Evolutionary conservation across 2,329 filamentous ascomycete species (phyloP), one percentile per base, ranked within the genome.

Genomic region (Sporothrix sp.): DNA sequence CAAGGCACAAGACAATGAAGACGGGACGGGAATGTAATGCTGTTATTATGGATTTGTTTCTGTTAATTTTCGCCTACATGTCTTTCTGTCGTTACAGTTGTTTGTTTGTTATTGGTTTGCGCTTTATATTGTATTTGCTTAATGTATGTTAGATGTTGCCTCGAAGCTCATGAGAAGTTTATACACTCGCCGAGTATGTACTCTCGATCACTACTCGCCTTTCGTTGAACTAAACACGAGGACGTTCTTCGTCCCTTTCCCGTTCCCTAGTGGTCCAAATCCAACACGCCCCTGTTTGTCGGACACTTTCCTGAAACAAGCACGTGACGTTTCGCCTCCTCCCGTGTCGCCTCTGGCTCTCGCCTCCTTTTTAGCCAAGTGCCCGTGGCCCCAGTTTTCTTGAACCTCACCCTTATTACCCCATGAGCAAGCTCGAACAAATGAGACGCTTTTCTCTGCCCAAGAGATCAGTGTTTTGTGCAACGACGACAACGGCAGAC

Each of bases 301-400:
- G n/a, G n/a, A n/a, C 39, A 16, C 39, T 28, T 23, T 43, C 25
- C 43, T 45, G 43, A 45, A 45, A 45, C 43, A 27, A 5, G 11
- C 43, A 45, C 43, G 43, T 45, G 43, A 45, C 43, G 33, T 11
- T 14, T 45, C 14, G 43, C 30, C 28, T 45, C 25, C 5, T 28
- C 25, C 5, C n/a, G n/a, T n/a, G n/a, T n/a, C n/a, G n/a, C n/a
- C n/a, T n/a, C n/a, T n/a, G n/a, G n/a, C 5, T 10, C 6, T 28
- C 43, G 13, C 20, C 23, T 30, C 42, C 21, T 35, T 45, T 45
- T 45, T 25, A 10, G 25, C 25, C n/a, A 39, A 39, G 30, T 23
- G 23, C 33, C 18, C 25, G 11, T 23, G 23, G 42, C 18, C 43
- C 43, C 43, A 27, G 28, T 45, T 45, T 45, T 45, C 43, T 45